Conservation (phyloP, 176 grass and related monocot genomes). For the Zizania latifolia region DNA sequence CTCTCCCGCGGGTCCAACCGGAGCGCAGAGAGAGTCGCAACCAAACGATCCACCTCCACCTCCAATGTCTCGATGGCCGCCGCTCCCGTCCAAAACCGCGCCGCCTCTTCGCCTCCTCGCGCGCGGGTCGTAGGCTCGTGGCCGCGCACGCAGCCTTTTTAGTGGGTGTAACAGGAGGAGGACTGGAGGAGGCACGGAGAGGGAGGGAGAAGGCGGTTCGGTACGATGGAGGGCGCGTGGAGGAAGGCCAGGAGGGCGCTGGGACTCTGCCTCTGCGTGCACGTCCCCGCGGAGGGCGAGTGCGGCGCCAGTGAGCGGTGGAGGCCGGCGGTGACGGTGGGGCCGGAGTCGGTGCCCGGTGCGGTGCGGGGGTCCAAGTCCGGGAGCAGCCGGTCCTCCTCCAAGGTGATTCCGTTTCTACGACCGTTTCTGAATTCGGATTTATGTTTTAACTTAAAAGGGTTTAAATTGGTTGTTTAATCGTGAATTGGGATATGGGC, state of each 20-base stretch:
- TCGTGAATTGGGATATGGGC: background rate
- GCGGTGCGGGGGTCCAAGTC: conserved; percentile 46
- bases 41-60: conserved; percentile 27
- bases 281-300: background rate
- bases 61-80: conserved; percentile 3
- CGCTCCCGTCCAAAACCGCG: background rate
- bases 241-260: conserved; percentile 65
- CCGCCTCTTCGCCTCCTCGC: background rate
- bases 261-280: conserved; percentile 44
- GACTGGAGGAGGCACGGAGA: background rate
- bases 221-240: conserved; percentile 64
- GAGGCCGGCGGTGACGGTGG: background rate
- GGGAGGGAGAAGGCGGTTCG: background rate
- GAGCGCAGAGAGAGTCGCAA: background rate
- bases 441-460: background rate
- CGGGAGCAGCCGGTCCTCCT: conserved; percentile 36
- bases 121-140: background rate
- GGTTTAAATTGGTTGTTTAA: background rate
- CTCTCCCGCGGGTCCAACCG: conserved; percentile 30
- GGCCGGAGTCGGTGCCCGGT: background rate
- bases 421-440: background rate
- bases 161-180: background rate
- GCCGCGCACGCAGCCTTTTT: background rate
- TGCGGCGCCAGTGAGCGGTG: background rate
- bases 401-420: conserved; percentile 50